These are phyloP conservation scores for Suillus subaureus DNA, from an alignment of 768 basidiomycete species.

Conservation along the genomic window DNA sequence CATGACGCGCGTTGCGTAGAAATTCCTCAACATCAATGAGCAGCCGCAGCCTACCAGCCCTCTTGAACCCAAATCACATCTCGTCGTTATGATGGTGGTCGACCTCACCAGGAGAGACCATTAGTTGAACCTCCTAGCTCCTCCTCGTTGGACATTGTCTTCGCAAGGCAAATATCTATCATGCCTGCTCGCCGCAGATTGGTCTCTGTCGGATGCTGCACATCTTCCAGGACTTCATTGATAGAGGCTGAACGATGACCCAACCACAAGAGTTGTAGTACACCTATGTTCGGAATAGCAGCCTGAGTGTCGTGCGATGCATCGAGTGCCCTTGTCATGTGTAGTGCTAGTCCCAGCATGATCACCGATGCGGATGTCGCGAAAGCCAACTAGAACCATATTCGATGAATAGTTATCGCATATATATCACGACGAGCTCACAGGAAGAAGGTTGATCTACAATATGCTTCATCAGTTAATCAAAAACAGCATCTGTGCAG, in stretches of 20 bases:
- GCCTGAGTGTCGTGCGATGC: neutral
- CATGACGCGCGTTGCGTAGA: too few species aligned
- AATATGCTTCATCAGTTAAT: neutral
- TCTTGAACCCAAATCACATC: neutral
- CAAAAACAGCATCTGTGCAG: neutral
- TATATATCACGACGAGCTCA: neutral
- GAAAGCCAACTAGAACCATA: neutral
- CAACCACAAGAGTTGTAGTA: slow-evolving; percentile 13
- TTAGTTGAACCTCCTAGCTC: neutral
- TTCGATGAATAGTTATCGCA: neutral
- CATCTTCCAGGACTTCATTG: neutral
- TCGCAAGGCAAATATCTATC: neutral
- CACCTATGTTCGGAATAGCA: neutral
- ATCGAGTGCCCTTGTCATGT: neutral
- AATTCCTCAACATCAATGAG: neutral
- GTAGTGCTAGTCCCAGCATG: neutral
- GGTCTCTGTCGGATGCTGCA: slow-evolving; percentile 5
- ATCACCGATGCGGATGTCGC: neutral
- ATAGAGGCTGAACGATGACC: slow-evolving; percentile 2
- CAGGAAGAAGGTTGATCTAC: neutral
- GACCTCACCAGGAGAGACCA: neutral
- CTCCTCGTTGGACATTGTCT: too few species aligned
- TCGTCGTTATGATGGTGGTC: neutral
- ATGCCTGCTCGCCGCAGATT: slow-evolving; percentile 7
- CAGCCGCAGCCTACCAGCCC: neutral